These are phyloP conservation scores for Pseudocercospora ulei DNA, from an alignment of 2,329 filamentous ascomycete species.

Conservation along the genomic window DNA sequence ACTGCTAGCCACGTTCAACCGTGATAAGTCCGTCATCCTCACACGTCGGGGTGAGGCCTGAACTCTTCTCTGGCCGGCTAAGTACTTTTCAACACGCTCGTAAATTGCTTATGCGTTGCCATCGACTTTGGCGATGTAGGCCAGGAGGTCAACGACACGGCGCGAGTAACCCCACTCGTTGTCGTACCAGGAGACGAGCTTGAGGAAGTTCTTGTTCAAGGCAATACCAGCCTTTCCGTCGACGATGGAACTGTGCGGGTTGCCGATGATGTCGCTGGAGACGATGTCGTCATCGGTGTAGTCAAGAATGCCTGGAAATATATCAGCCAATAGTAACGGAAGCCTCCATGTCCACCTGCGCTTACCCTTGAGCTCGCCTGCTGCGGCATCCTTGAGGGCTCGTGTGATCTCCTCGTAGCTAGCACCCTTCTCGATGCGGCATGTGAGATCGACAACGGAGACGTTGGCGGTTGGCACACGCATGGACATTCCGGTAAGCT, in stretches of 20 bases:
- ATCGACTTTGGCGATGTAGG: constrained; percentile 37
- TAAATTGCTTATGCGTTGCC: constrained; percentile 28
- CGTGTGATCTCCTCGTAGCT: constrained; percentile 87
- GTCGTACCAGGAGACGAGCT: constrained; percentile 77
- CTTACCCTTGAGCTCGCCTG: constrained; percentile 76
- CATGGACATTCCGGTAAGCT: constrained; percentile 99
- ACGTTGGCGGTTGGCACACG: constrained; percentile 98
- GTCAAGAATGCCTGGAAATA: constrained; percentile 60
- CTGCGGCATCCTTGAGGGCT: constrained; percentile 71
- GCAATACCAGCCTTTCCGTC: constrained; percentile 98
- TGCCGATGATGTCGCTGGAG: constrained; percentile 86
- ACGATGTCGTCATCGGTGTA: constrained; percentile 98
- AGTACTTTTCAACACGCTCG: neutral
- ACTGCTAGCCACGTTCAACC: constrained; percentile 15
- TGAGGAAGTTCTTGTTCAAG: constrained; percentile 97
- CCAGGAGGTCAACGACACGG: constrained; percentile 49
- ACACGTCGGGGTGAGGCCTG: neutral
- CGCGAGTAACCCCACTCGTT: constrained; percentile 99
- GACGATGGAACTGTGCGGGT: constrained; percentile 93
- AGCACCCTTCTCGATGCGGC: constrained; percentile 83
- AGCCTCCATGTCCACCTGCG: constrained; percentile 13
- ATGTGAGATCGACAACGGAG: constrained; percentile 95
- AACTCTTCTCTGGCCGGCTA: constrained; percentile 7
- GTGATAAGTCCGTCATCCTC: constrained; percentile 6
- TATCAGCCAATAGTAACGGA: constrained; percentile 24